Percentiles rank a stretch among this genome's conserved stretches.
These are phyloP conservation scores for Didymella lethalis DNA, from an alignment of 2,329 filamentous ascomycete species.

Conservation along the genomic window DNA sequence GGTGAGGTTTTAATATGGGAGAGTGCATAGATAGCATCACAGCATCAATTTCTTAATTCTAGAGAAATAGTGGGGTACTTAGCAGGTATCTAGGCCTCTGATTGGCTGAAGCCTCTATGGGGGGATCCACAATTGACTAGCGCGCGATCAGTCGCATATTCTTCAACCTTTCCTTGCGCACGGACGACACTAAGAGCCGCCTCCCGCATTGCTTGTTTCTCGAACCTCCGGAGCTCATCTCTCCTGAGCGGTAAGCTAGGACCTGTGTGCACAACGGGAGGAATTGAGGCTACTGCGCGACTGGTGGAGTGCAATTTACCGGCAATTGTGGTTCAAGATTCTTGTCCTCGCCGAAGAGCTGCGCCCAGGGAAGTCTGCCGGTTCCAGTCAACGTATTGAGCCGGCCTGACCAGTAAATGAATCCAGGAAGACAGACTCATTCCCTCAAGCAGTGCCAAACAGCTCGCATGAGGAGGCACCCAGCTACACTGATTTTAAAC, in stretches of 20 bases:
- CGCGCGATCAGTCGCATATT: no score
- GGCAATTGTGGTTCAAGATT: constrained; percentile 4
- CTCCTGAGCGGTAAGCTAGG: not conserved
- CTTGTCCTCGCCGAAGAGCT: not conserved
- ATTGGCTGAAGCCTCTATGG: no score
- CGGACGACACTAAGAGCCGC: constrained; percentile 2
- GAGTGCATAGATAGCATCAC: no score
- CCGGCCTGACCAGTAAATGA: not conserved
- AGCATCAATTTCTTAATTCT: no score
- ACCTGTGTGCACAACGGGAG: constrained; percentile 2
- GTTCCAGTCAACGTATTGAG: constrained; percentile 5
- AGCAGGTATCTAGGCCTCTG: no score
- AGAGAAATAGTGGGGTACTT: no score
- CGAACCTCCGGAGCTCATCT: not conserved
- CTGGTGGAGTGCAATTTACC: constrained; percentile 12
- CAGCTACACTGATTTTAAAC: not conserved
- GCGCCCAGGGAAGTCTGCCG: not conserved
- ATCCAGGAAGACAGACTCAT: not conserved
- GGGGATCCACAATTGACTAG: no score
- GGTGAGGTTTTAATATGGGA: no score
- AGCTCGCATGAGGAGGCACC: not conserved
- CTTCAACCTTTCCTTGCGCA: not conserved
- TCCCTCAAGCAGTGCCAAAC: not conserved
- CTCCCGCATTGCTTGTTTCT: constrained; percentile 9
- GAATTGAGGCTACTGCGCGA: constrained; percentile 2